Conservation (phyloP, 1,139 yeast species). For the Yamadazyma spencermartinsiae region DNA sequence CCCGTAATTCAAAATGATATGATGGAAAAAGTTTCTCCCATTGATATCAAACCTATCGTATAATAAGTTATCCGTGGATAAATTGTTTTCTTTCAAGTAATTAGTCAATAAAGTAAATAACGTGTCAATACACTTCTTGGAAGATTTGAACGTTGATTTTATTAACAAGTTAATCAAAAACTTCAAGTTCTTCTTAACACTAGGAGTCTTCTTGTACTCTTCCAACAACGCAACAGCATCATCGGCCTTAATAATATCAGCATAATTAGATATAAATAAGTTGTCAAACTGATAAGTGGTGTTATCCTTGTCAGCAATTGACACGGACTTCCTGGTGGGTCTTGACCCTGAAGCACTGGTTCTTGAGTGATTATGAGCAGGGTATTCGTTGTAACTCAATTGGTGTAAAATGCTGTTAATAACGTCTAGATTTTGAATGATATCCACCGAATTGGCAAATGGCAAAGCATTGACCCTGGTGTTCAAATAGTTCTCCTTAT, state of each 20-base stretch:
- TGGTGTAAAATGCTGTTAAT: constrained; percentile 56
- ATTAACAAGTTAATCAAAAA: constrained; percentile 57
- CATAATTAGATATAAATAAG: constrained; percentile 25
- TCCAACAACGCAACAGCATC: constrained; percentile 41
- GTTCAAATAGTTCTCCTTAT: constrained; percentile 64
- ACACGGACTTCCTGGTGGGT: not conserved
- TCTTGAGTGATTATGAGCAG: not conserved
- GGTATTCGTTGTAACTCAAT: constrained; percentile 26
- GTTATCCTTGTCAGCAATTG: constrained; percentile 2
- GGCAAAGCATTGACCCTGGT: constrained; percentile 75
- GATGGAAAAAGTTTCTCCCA: constrained; percentile 83
- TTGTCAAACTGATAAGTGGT: constrained; percentile 30
- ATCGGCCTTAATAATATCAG: constrained; percentile 43
- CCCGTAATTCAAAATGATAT: constrained; percentile 75
- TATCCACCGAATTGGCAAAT: constrained; percentile 70
- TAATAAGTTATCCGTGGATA: constrained; percentile 27
- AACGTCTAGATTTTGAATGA: constrained; percentile 51
- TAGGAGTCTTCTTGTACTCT: constrained; percentile 29
- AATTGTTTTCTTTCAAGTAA: constrained; percentile 16
- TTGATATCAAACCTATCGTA: constrained; percentile 72
- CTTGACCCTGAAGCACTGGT: constrained; percentile 6
- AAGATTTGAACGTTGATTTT: constrained; percentile 55
- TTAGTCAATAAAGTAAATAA: constrained; percentile 36
- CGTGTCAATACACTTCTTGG: constrained; percentile 57
- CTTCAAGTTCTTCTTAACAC: constrained; percentile 32